Evolutionary conservation across 225 moss, liverwort and hornwort genomes (phyloP).

Genomic region (Polytrichum formosum): DNA sequence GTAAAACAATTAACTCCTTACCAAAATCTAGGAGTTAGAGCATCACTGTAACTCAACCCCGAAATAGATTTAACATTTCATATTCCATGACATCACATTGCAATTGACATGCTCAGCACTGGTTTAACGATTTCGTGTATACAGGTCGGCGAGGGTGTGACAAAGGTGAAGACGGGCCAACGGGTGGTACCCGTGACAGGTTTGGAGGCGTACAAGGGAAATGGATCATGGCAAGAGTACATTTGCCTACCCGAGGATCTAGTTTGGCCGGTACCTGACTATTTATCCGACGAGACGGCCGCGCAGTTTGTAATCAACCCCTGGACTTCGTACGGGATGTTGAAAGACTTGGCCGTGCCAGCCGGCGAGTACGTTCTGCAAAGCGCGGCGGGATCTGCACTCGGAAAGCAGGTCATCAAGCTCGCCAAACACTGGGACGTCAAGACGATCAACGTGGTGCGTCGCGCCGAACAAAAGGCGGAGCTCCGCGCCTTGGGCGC

Average conservation of each 20-base stretch:
- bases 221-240: slow-evolving; percentile 35
- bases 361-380: slow-evolving; percentile 34
- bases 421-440: slow-evolving; percentile 36
- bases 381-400: slow-evolving; percentile 38
- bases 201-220: slow-evolving; percentile 13
- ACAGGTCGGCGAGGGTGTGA: slow-evolving; percentile 39
- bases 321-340: slow-evolving; percentile 22
- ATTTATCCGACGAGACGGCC: slow-evolving; percentile 25
- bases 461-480: slow-evolving; percentile 21
- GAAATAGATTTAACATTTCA: too few species aligned
- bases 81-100: neutral
- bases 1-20: too few species aligned
- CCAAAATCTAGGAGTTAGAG: neutral
- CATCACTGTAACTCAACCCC: neutral
- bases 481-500: slow-evolving; percentile 27
- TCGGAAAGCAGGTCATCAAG: slow-evolving; percentile 36
- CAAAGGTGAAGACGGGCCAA: slow-evolving; percentile 29
- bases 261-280: slow-evolving; percentile 35
- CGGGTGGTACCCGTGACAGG: slow-evolving; percentile 24
- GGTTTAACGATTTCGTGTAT: neutral
- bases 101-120: neutral
- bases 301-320: slow-evolving; percentile 45
- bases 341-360: slow-evolving; percentile 29
- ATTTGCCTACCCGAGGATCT: slow-evolving; percentile 15
- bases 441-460: slow-evolving; percentile 37